phyloP scores from a whole-genome alignment of 352 stramenopile genomes.

The Phytophthora syringae region DNA sequence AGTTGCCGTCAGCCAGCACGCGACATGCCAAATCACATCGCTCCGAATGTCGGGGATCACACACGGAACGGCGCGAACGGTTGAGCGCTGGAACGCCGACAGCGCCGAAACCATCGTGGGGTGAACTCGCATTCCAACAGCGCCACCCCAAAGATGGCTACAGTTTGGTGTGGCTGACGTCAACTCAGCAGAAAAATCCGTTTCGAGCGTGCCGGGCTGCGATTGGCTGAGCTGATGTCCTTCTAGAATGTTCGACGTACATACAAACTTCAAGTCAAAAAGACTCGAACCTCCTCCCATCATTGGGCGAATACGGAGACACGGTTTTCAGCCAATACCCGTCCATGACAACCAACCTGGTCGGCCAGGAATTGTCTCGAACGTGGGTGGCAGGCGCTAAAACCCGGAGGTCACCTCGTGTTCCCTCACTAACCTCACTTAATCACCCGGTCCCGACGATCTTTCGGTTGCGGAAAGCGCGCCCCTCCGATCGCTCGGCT shows the following conservation, averaged over 20 bases:
- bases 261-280: conserved; percentile 16
- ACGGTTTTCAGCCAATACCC: background rate
- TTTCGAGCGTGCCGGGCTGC: conserved; percentile 10
- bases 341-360: conserved; percentile 1
- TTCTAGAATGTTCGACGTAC: conserved; percentile 12
- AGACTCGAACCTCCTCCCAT: too few species aligned
- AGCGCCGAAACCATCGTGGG: too few species aligned
- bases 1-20: too few species aligned
- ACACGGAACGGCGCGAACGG: too few species aligned
- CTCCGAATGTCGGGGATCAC: too few species aligned
- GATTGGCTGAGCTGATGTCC: conserved; percentile 10
- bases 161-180: conserved; percentile 11
- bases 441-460: conserved; percentile 18
- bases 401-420: background rate
- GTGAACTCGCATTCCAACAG: too few species aligned
- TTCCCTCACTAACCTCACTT: background rate
- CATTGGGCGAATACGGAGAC: too few species aligned
- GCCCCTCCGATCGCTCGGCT: background rate
- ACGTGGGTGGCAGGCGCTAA: conserved; percentile 13
- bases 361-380: conserved; percentile 19
- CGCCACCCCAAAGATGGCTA: too few species aligned
- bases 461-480: conserved; percentile 14
- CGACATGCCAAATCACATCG: too few species aligned
- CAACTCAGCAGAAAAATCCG: conserved; percentile 18
- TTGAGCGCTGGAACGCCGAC: too few species aligned